Conservation (phyloP, 345 rosid species). For the Hirschfeldia incana region DNA sequence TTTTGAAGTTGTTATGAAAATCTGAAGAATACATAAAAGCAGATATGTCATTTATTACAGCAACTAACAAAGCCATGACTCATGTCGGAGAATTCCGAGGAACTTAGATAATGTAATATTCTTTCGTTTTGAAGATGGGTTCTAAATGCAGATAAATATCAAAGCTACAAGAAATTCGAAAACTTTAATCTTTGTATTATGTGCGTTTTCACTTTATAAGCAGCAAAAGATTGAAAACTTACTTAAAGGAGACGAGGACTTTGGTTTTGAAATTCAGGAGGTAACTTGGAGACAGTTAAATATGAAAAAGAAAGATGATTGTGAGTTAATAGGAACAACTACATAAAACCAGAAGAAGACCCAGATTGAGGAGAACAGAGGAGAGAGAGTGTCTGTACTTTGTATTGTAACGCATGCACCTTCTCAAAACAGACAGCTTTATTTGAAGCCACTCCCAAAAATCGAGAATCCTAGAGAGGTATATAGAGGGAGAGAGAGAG, state of each 20-base stretch:
- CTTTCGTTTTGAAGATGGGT: not conserved
- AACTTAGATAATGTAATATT: not conserved
- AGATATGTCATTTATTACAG: slow-evolving; percentile 15
- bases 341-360: slow-evolving; percentile 26
- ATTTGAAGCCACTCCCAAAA: slow-evolving; percentile 31
- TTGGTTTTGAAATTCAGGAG: slow-evolving; percentile 8
- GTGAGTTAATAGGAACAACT: slow-evolving; percentile 21
- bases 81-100: slow-evolving; percentile 9
- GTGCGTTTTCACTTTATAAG: not conserved
- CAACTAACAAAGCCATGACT: slow-evolving; percentile 18
- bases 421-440: slow-evolving; percentile 38
- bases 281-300: not conserved
- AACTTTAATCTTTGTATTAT: not conserved
- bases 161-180: not conserved
- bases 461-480: slow-evolving; percentile 30
- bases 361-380: slow-evolving; percentile 20
- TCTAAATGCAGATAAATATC: not conserved
- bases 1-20: slow-evolving; percentile 35
- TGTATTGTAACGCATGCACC: slow-evolving; percentile 27
- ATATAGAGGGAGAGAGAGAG: not conserved
- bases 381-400: slow-evolving; percentile 1
- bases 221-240: not conserved
- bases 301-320: not conserved
- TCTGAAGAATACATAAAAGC: slow-evolving; percentile 18
- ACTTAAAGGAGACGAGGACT: slow-evolving; percentile 20